These are phyloP conservation scores for Lyophyllum atratum DNA, from an alignment of 768 basidiomycete genomes.

Conservation along the genomic window DNA sequence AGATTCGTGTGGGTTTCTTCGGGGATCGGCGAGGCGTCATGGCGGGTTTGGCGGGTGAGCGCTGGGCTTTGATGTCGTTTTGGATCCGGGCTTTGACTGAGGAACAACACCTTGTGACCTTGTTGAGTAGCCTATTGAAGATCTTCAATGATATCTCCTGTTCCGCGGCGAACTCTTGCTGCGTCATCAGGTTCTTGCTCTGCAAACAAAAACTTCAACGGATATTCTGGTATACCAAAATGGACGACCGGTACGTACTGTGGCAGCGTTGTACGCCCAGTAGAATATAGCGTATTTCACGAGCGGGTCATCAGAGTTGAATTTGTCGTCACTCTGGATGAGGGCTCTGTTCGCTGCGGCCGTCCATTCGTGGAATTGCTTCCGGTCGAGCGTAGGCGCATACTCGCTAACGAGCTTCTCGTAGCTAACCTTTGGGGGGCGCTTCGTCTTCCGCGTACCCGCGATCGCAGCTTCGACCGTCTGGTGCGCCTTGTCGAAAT, in stretches of 20 bases:
- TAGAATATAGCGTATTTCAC: constrained; percentile 43
- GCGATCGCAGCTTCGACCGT: constrained; percentile 27
- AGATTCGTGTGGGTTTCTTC: constrained; percentile 24
- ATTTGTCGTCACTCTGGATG: constrained; percentile 22
- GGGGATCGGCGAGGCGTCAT: constrained; percentile 23
- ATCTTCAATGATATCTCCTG: constrained; percentile 23
- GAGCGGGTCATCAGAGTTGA: constrained; percentile 17
- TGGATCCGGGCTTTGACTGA: constrained; percentile 21
- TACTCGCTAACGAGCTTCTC: constrained; percentile 9
- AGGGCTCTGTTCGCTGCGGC: constrained; percentile 34
- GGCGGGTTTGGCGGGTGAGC: constrained; percentile 18
- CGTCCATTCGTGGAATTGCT: constrained; percentile 30
- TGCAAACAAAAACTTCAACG: background rate
- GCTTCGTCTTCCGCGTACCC: constrained; percentile 15
- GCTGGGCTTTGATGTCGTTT: constrained; percentile 17
- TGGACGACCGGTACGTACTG: constrained; percentile 29
- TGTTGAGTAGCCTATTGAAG: constrained; percentile 22
- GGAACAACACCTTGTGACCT: constrained; percentile 24
- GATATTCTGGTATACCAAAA: background rate
- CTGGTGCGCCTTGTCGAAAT: constrained; percentile 30
- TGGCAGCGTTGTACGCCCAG: constrained; percentile 44
- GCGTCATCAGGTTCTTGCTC: constrained; percentile 9
- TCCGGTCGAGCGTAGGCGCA: constrained; percentile 4
- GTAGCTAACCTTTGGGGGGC: constrained; percentile 9
- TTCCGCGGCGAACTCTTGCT: constrained; percentile 22